phyloP scores from a whole-genome alignment of 305 asterid genomes.

The Andrographis paniculata region DNA sequence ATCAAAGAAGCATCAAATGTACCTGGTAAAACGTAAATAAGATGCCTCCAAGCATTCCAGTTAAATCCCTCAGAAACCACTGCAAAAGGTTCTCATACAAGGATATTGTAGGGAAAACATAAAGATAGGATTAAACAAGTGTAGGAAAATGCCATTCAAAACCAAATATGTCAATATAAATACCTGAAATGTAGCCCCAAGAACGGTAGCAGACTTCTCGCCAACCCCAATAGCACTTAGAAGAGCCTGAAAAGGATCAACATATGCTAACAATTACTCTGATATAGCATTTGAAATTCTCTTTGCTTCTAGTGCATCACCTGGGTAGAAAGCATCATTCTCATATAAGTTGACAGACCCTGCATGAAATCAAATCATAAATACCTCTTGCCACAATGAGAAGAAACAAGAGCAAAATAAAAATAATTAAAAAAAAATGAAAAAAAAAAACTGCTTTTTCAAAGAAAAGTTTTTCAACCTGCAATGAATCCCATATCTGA shows the following conservation, averaged over 20 bases:
- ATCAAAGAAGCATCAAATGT: slow-evolving; percentile 7
- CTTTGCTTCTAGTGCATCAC: slow-evolving; percentile 22
- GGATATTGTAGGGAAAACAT: slow-evolving; percentile 7
- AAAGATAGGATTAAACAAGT: slow-evolving; percentile 1
- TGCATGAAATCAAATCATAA: slow-evolving; percentile 20
- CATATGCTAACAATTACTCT: slow-evolving; percentile 1
- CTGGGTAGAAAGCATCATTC: slow-evolving; percentile 94
- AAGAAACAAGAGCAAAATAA: too few species aligned
- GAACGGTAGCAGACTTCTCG: slow-evolving; percentile 87
- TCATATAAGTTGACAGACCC: slow-evolving; percentile 93
- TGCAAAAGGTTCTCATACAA: slow-evolving; percentile 24
- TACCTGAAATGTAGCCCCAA: slow-evolving; percentile 97
- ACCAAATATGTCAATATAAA: background rate
- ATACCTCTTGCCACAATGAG: slow-evolving; percentile 8
- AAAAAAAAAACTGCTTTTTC: slow-evolving; percentile 4
- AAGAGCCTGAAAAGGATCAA: slow-evolving; percentile 53
- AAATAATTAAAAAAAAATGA: too few species aligned
- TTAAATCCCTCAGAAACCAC: slow-evolving; percentile 96
- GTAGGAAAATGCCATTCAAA: slow-evolving; percentile 4
- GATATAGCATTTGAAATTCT: background rate
- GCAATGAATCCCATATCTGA: slow-evolving; percentile 91
- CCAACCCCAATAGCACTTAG: slow-evolving; percentile 98
- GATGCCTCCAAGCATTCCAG: slow-evolving; percentile 96
- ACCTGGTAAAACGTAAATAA: slow-evolving; percentile 94
- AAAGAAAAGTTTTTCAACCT: slow-evolving; percentile 34